Percentiles rank a stretch among this genome's conserved stretches.
These are phyloP conservation scores for Ambrosia trifida DNA, from an alignment of 129 eudicot species.

Conservation along the genomic window DNA sequence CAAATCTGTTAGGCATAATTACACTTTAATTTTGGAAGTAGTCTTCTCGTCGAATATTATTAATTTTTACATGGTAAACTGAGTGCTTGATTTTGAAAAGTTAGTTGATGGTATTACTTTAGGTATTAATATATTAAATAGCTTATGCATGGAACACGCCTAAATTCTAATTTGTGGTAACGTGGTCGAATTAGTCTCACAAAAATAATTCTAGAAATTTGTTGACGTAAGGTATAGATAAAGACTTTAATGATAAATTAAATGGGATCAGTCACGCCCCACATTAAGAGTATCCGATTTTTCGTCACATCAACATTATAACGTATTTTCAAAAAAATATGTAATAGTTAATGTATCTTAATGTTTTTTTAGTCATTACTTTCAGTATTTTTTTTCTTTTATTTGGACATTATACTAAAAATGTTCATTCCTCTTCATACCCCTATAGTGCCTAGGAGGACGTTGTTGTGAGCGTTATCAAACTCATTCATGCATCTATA, in stretches of 20 bases:
- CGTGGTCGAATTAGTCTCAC: not conserved
- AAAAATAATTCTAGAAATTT: not conserved
- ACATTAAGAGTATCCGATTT: too few relatives aligned
- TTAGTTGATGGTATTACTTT: not conserved
- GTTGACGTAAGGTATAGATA: not conserved
- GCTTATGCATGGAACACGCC: constrained; percentile 4
- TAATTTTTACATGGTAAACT: not conserved
- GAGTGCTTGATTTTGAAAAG: not conserved
- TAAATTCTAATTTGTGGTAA: not conserved
- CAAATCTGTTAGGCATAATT: not conserved
- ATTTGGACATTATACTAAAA: too few relatives aligned
- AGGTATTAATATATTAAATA: not conserved
- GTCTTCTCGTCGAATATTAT: not conserved
- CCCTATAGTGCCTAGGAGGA: too few relatives aligned
- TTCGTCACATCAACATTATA: too few relatives aligned
- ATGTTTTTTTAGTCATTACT: too few relatives aligned
- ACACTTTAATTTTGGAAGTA: not conserved
- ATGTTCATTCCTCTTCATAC: too few relatives aligned
- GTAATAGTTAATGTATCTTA: too few relatives aligned
- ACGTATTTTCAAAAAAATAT: too few relatives aligned
- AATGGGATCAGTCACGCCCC: not conserved
- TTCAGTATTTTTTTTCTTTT: too few relatives aligned
- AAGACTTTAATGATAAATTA: not conserved
- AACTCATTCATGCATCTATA: too few relatives aligned
- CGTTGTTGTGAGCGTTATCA: too few relatives aligned